Conservation (phyloP, 306 rosid species). For the Dicorynia guianensis region DNA sequence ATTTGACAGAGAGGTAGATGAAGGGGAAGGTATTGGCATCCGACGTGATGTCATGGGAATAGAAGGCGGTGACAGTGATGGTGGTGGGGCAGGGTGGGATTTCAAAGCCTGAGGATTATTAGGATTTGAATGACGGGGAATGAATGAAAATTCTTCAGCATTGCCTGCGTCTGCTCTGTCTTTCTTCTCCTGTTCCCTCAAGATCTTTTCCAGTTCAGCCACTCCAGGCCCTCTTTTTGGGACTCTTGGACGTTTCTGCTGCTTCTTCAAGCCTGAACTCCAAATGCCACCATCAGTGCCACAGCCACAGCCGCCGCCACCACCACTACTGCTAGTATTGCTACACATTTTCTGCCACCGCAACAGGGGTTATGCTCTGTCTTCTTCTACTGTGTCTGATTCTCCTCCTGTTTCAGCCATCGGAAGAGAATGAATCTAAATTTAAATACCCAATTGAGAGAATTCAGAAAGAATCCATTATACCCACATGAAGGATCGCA, state of each 20-base stretch:
- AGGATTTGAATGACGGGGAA: too few species aligned
- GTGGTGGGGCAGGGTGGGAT: neutral
- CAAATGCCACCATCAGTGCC: neutral
- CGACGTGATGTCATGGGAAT: neutral
- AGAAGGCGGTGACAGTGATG: neutral
- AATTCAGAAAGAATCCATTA: constrained; percentile 39
- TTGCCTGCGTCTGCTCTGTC: too few species aligned
- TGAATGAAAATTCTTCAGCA: too few species aligned
- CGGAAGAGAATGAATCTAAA: neutral
- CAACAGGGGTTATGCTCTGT: neutral
- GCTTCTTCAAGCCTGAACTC: constrained; percentile 39
- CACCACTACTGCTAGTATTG: constrained; percentile 25
- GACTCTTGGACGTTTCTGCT: constrained; percentile 50
- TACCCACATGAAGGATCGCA: constrained; percentile 45
- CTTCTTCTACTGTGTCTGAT: neutral
- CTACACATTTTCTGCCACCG: constrained; percentile 50
- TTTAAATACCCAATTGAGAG: neutral
- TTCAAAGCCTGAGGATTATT: too few species aligned
- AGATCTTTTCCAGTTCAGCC: constrained; percentile 74
- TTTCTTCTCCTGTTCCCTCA: constrained; percentile 55
- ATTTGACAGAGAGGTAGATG: neutral
- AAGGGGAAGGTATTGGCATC: neutral
- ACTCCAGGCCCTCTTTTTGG: constrained; percentile 89
- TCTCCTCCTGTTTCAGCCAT: constrained; percentile 11
- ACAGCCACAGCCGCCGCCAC: constrained; percentile 17